These are phyloP conservation scores for Pythium folliculosum DNA, from an alignment of 352 stramenopile species.

Conservation along the genomic window DNA sequence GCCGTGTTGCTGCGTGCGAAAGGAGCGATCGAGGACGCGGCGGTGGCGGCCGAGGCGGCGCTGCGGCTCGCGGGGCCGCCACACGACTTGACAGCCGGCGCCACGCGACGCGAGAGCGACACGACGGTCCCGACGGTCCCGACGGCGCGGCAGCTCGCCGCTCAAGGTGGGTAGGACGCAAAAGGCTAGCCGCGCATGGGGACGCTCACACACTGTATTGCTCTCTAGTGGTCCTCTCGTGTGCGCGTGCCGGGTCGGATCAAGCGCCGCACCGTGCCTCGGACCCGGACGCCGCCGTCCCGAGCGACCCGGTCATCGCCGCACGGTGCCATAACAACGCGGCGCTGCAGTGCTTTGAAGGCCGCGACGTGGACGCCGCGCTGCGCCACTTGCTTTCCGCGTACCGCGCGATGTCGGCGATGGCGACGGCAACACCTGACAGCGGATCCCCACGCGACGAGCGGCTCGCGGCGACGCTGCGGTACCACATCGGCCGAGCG, in stretches of 20 bases:
- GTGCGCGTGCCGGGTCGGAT: background rate
- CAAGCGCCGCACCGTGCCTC: background rate
- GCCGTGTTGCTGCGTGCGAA: slow-evolving; percentile 44
- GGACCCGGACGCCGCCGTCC: background rate
- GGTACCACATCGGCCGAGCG: slow-evolving; percentile 47
- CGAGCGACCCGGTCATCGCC: slow-evolving; percentile 22
- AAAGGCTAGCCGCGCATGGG: background rate
- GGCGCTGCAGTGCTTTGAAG: slow-evolving; percentile 37
- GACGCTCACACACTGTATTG: background rate
- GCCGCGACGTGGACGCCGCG: slow-evolving; percentile 28
- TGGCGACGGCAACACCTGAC: too few species aligned
- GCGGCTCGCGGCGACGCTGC: slow-evolving; percentile 36
- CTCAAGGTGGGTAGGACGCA: background rate
- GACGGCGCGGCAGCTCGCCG: slow-evolving; percentile 6
- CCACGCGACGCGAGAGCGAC: background rate
- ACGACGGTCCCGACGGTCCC: background rate
- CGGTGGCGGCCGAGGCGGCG: slow-evolving; percentile 32
- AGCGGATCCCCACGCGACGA: background rate
- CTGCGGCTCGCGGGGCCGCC: slow-evolving; percentile 21
- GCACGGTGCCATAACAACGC: slow-evolving; percentile 47
- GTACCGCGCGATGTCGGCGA: slow-evolving; percentile 27
- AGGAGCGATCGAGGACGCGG: slow-evolving; percentile 35
- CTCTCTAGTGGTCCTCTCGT: slow-evolving; percentile 11
- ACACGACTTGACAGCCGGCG: background rate
- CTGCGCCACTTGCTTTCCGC: slow-evolving; percentile 40